A percentile compares a stretch with the other conserved stretches of the same genome.
phyloP scores from a whole-genome alignment of 768 basidiomycete genomes.

The Fibroporia radiculosa region DNA sequence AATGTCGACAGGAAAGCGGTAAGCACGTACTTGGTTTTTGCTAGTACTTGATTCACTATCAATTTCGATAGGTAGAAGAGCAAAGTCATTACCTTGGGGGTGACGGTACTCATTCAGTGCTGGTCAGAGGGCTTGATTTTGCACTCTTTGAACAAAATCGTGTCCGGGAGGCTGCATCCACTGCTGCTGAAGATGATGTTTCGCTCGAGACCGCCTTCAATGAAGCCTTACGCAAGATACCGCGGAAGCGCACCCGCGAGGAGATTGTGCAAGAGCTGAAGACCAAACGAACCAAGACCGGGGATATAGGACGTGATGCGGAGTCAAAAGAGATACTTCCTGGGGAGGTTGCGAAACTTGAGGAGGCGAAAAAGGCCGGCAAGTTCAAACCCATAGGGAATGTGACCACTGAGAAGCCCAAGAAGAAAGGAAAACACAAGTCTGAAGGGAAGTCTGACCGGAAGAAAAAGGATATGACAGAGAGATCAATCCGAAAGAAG shows the following conservation, averaged over 20 bases:
- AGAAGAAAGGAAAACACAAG: conserved; percentile 47
- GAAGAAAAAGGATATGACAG: conserved; percentile 35
- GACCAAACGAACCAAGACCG: conserved; percentile 5
- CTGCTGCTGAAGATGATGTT: conserved; percentile 64
- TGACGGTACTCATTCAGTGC: conserved; percentile 57
- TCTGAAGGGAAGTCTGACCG: conserved; percentile 54
- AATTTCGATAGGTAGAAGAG: no score
- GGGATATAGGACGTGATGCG: conserved; percentile 9
- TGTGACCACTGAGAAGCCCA: conserved; percentile 29
- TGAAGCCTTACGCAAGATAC: conserved; percentile 33
- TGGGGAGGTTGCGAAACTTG: conserved; percentile 21
- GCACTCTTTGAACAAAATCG: conserved; percentile 34
- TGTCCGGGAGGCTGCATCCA: conserved; percentile 27
- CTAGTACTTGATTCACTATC: no score
- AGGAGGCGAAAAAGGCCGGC: conserved; percentile 31
- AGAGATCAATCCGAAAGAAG: conserved; percentile 2
- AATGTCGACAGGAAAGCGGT: no score
- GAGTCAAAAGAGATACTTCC: conserved; percentile 13
- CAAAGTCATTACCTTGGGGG: conserved; percentile 56
- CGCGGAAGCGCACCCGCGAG: conserved; percentile 70
- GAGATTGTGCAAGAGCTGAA: conserved; percentile 61
- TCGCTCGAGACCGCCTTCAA: conserved; percentile 70
- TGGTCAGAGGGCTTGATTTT: conserved; percentile 78
- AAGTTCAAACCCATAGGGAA: conserved; percentile 42
- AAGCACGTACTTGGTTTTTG: no score